Conservation (phyloP, 2,329 filamentous ascomycete species). For the Paraphoma chrysanthemicola region DNA sequence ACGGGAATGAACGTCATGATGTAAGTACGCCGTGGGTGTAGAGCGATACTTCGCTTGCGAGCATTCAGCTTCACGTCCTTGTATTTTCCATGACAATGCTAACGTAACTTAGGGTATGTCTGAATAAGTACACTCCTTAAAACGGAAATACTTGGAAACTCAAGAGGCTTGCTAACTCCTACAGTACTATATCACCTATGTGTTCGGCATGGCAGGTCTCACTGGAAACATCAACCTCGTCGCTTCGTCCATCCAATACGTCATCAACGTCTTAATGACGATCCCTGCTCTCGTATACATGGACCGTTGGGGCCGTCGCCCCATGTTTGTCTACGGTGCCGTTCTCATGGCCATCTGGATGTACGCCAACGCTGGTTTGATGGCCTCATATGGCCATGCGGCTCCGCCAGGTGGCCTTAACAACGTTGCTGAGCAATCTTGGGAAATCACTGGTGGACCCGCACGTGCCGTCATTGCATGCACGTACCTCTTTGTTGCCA, state of each 20-base stretch:
- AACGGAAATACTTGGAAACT: too few species aligned
- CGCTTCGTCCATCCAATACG: constrained; percentile 73
- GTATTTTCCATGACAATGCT: too few species aligned
- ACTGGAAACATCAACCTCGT: constrained; percentile 65
- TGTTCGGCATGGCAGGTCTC: constrained; percentile 77
- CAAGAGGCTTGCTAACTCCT: too few species aligned
- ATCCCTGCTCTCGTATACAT: constrained; percentile 77
- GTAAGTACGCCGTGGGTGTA: constrained; percentile 16
- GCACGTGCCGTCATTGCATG: constrained; percentile 66
- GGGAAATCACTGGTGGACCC: constrained; percentile 49
- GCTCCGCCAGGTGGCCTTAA: constrained; percentile 49
- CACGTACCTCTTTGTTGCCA: constrained; percentile 76
- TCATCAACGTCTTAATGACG: constrained; percentile 83
- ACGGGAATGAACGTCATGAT: constrained; percentile 81
- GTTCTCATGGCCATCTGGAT: constrained; percentile 69
- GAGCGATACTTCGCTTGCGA: too few species aligned
- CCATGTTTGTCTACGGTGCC: constrained; percentile 70
- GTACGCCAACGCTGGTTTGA: constrained; percentile 68
- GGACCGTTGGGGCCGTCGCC: constrained; percentile 77
- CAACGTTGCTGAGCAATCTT: constrained; percentile 51
- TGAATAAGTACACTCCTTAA: too few species aligned
- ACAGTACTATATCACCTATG: constrained; percentile 55
- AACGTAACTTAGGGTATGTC: too few species aligned
- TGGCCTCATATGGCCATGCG: constrained; percentile 64
- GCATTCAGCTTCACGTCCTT: too few species aligned